Evolutionary conservation across 345 rosid genomes (phyloP).

Genomic region (Citrus sinensis): DVS_A1.0 CM039161.1:4633001-4633500

Average conservation of each 20-base stretch:
- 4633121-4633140: neutral
- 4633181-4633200: neutral
- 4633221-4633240: slow-evolving; percentile 16
- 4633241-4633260: slow-evolving; percentile 15
- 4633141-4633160: no score
- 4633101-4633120: neutral
- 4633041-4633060: neutral
- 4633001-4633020: neutral
- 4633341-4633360: slow-evolving; percentile 55
- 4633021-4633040: slow-evolving; percentile 29
- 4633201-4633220: slow-evolving; percentile 11
- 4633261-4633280: slow-evolving; percentile 34
- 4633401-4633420: slow-evolving; percentile 66
- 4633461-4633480: neutral
- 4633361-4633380: slow-evolving; percentile 58
- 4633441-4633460: no score
- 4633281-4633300: slow-evolving; percentile 54
- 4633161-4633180: no score
- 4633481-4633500: neutral
- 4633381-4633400: slow-evolving; percentile 77
- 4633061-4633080: slow-evolving; percentile 10
- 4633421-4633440: neutral
- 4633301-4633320: slow-evolving; percentile 57
- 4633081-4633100: slow-evolving; percentile 7
- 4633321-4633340: slow-evolving; percentile 54